Evolutionary conservation across 2,329 filamentous ascomycete species (phyloP), one percentile per base, ranked within the genome.

Genomic region (Leptographium lundbergii): DNA sequence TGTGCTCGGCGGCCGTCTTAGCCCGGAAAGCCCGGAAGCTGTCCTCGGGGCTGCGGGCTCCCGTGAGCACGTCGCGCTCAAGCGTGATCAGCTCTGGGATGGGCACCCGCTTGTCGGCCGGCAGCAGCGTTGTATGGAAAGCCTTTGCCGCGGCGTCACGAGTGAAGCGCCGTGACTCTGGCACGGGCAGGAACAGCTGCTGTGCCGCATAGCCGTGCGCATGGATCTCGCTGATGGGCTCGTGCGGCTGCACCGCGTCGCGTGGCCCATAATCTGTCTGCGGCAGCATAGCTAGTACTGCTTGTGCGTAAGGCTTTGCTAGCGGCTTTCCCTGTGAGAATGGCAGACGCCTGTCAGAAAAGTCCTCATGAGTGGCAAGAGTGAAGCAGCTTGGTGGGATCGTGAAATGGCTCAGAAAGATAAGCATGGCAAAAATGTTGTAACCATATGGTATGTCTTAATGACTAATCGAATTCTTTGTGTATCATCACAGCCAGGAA

Each of bases 391-490:
- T 27, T 39, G 50, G 56, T 52, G 47, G 60, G 59, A 62, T 34
- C 9, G 51, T 32, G 48, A 29, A 59, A 61, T 62, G 82, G 82
- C 79, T 83, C 79, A 81, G 79, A 86, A 85, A 82, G 80, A 80
- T 81, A 82, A 77, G 77, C 63, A 65, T 65, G 61, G 57, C 59
- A 62, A 57, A 61, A 14, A 55, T 81, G 19, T 80, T 87, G 78
- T 92, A 92, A 96, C 89, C 89, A 94, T 85, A 79, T 84, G 59
- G 61, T 45, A 22, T 77, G 91, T 97, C 91, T 96, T 96, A 80
- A 95, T 96, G 92, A 97, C 92, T 96, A 96, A 97, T 96, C 92
- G 92, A 87, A 82, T 84, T 85, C 83, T 81, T 80, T 74, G 71
- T 69, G 66, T 68, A 71, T 82, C 81, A 84, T 84, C 81, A 83